phyloP scores from a whole-genome alignment of 495 filamentous ascomycete species.

The Aspergillus nanangensis region DNA sequence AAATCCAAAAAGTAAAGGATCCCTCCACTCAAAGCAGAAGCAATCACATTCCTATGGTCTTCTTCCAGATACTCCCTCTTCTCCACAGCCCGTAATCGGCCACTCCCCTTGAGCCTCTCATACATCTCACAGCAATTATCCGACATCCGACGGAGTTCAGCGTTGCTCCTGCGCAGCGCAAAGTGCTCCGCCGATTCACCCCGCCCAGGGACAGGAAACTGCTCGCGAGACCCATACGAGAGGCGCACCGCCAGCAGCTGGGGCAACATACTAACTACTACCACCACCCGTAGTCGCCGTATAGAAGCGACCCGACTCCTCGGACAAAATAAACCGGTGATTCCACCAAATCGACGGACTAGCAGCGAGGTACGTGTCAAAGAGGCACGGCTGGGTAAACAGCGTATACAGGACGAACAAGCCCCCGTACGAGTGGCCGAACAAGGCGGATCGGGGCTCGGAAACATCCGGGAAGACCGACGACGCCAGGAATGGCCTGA shows the following conservation, averaged over 20 bases:
- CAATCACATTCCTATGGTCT: slow-evolving; percentile 24
- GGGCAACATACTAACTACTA: too few relatives aligned
- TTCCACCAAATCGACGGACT: slow-evolving; percentile 27
- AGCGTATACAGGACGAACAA: slow-evolving; percentile 17
- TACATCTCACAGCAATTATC: slow-evolving; percentile 21
- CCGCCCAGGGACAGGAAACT: slow-evolving; percentile 10
- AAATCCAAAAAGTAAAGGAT: slow-evolving; percentile 17
- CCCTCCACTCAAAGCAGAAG: slow-evolving; percentile 14
- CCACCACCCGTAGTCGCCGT: not conserved
- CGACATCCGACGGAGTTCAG: slow-evolving; percentile 13
- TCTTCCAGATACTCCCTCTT: slow-evolving; percentile 16
- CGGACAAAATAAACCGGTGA: slow-evolving; percentile 11
- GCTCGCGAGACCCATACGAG: slow-evolving; percentile 17
- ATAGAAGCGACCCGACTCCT: slow-evolving; percentile 8
- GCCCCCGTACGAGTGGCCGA: slow-evolving; percentile 21
- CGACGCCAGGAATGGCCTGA: slow-evolving; percentile 9
- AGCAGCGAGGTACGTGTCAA: slow-evolving; percentile 19
- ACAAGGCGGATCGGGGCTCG: slow-evolving; percentile 11
- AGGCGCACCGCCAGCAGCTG: slow-evolving; percentile 7
- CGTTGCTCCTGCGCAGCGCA: not conserved
- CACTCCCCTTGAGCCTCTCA: slow-evolving; percentile 1
- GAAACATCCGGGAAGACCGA: slow-evolving; percentile 13
- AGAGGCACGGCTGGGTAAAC: slow-evolving; percentile 11
- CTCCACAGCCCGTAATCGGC: slow-evolving; percentile 2
- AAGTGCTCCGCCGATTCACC: slow-evolving; percentile 10